These are phyloP conservation scores for Ceratorhiza oryzae-sativae DNA, from an alignment of 1,284 basidiomycete species.

Conservation along the genomic window DNA sequence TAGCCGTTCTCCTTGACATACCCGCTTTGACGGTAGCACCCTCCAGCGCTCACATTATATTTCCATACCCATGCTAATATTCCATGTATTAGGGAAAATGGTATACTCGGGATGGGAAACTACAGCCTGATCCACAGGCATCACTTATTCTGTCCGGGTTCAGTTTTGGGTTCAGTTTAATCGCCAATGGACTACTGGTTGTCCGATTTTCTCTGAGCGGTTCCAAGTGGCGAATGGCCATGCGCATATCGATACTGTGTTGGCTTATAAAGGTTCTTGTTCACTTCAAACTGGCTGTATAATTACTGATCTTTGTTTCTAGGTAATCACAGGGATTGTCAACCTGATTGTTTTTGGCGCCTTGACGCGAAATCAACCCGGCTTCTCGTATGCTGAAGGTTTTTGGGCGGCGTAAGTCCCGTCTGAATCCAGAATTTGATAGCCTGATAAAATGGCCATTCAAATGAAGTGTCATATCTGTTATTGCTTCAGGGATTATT, in stretches of 20 bases:
- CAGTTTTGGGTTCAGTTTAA: slow-evolving; percentile 53
- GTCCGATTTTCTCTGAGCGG: slow-evolving; percentile 52
- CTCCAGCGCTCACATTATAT: not conserved
- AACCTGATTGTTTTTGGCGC: slow-evolving; percentile 54
- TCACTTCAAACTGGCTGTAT: not conserved
- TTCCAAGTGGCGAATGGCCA: slow-evolving; percentile 49
- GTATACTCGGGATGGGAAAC: slow-evolving; percentile 48
- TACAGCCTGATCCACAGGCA: slow-evolving; percentile 48
- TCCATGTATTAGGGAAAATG: slow-evolving; percentile 49
- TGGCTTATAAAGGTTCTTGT: slow-evolving; percentile 53
- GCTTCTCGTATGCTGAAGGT: slow-evolving; percentile 50
- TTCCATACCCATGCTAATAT: slow-evolving; percentile 45
- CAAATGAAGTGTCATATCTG: slow-evolving; percentile 52
- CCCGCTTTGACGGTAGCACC: slow-evolving; percentile 52
- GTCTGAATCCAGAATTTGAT: no score
- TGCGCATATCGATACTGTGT: slow-evolving; percentile 50
- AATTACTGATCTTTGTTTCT: not conserved
- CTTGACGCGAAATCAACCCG: slow-evolving; percentile 47
- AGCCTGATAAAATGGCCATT: no score
- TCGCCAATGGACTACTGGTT: slow-evolving; percentile 54
- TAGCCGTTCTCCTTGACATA: slow-evolving; percentile 55
- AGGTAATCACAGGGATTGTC: slow-evolving; percentile 50
- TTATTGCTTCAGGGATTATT: slow-evolving; percentile 52
- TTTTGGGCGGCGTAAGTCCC: slow-evolving; percentile 54
- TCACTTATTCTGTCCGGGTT: slow-evolving; percentile 52